These are phyloP conservation scores for Flaveria robusta DNA, from an alignment of 129 eudicot genomes.

Conservation along the genomic window DNA sequence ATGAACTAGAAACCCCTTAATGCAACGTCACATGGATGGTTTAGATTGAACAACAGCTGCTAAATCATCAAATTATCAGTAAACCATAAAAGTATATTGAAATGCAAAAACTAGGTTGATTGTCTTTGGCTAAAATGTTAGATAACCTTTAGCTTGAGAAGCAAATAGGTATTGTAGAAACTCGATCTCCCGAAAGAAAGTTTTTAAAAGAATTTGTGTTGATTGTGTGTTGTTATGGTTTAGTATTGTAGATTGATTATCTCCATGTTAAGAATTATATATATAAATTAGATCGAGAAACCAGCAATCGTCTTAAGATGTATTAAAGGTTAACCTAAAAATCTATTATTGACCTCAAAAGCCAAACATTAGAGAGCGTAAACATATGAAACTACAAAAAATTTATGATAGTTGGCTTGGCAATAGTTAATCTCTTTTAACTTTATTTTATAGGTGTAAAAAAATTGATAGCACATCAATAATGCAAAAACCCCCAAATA, in stretches of 20 bases:
- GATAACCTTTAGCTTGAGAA: constrained; percentile 87
- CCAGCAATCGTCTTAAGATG: no score
- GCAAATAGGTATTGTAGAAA: constrained; percentile 93
- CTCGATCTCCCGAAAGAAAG: constrained; percentile 88
- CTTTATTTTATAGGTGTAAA: no score
- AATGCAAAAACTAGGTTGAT: neutral
- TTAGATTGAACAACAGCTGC: constrained; percentile 82
- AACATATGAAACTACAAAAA: no score
- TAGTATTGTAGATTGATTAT: constrained; percentile 85
- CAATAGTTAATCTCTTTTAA: no score
- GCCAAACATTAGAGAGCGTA: no score
- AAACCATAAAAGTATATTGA: neutral
- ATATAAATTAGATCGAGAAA: no score
- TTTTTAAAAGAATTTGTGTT: constrained; percentile 78
- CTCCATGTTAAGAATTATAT: no score
- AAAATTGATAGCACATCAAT: no score
- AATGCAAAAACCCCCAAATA: no score
- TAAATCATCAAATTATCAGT: neutral
- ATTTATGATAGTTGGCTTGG: no score
- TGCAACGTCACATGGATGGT: constrained; percentile 90
- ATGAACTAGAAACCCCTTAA: constrained; percentile 80
- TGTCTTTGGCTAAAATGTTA: constrained; percentile 7
- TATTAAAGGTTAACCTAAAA: no score
- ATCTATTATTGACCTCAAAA: no score
- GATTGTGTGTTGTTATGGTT: constrained; percentile 65